A percentile compares a stretch with the other conserved stretches of the same genome.
Evolutionary conservation across 768 basidiomycete species (phyloP).

Genomic region (Obba rivulosa): DNA sequence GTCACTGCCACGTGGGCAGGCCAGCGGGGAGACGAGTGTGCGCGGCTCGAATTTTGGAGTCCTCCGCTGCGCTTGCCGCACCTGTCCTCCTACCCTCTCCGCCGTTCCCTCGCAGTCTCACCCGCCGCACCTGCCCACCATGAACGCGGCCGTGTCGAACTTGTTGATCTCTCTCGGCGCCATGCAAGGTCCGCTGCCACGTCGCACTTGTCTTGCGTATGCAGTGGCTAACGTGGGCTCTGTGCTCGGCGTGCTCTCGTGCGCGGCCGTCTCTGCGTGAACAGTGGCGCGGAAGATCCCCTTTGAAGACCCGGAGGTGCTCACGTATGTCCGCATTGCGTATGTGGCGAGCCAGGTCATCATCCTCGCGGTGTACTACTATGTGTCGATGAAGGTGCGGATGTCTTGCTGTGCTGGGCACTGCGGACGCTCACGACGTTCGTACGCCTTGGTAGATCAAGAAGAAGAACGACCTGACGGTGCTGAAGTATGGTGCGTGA

Average conservation of each 20-base stretch:
- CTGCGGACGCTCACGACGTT: constrained; percentile 8
- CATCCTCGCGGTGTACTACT: constrained; percentile 76
- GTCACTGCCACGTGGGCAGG: background rate
- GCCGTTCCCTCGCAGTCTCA: background rate
- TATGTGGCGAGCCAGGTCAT: constrained; percentile 74
- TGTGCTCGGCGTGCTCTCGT: constrained; percentile 4
- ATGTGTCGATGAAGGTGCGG: constrained; percentile 64
- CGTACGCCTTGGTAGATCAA: constrained; percentile 55
- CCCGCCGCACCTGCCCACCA: constrained; percentile 27
- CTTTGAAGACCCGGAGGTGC: constrained; percentile 80
- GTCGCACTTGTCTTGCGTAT: background rate
- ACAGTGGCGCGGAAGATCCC: constrained; percentile 87
- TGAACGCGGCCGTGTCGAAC: constrained; percentile 77
- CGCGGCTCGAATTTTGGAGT: constrained; percentile 8
- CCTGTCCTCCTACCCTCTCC: background rate
- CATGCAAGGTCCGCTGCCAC: constrained; percentile 66
- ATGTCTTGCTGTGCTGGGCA: background rate
- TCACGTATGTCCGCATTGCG: constrained; percentile 77
- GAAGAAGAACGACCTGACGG: constrained; percentile 91
- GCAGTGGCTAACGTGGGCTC: background rate
- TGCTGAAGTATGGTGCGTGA: constrained; percentile 85
- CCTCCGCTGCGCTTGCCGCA: background rate
- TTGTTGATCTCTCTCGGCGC: constrained; percentile 86
- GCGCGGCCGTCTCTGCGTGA: constrained; percentile 2
- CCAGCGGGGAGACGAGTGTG: constrained; percentile 9